These are phyloP conservation scores for Fusarium tricinctum DNA, from an alignment of 2,329 filamentous ascomycete genomes.

Conservation along the genomic window DNA sequence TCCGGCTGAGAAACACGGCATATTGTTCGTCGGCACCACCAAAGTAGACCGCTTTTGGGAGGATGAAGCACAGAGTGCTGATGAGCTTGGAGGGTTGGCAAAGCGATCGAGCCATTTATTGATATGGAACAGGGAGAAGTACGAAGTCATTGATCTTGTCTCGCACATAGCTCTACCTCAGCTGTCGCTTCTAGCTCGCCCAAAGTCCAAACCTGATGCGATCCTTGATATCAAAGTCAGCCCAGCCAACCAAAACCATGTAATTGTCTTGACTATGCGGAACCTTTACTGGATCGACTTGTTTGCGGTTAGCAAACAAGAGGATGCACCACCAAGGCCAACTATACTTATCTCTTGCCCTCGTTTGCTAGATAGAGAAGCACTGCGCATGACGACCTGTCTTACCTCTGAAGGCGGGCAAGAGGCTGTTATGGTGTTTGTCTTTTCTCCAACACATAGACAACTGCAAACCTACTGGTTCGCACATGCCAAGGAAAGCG, in stretches of 20 bases:
- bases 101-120: conserved; percentile 49
- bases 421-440: conserved; percentile 51
- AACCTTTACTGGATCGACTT: conserved; percentile 65
- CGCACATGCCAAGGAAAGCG: conserved; percentile 35
- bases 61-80: conserved; percentile 23
- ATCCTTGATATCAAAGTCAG: conserved; percentile 71
- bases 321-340: conserved; percentile 34
- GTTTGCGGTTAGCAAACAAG: conserved; percentile 30
- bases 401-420: conserved; percentile 41
- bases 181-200: conserved; percentile 47
- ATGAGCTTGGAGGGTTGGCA: conserved; percentile 16
- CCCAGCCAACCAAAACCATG: conserved; percentile 60
- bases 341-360: conserved; percentile 50
- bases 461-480: conserved; percentile 58
- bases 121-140: conserved; percentile 55
- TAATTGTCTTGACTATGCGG: conserved; percentile 71
- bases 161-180: conserved; percentile 50
- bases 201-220: conserved; percentile 50
- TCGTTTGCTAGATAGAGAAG: conserved; percentile 48
- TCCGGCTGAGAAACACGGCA: conserved; percentile 57
- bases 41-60: conserved; percentile 43
- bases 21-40: conserved; percentile 58
- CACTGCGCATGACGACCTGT: conserved; percentile 51
- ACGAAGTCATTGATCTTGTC: conserved; percentile 56
- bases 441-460: conserved; percentile 52